phyloP scores from a whole-genome alignment of 805 yeast genomes.

The Starmerella vaccinii region DNA sequence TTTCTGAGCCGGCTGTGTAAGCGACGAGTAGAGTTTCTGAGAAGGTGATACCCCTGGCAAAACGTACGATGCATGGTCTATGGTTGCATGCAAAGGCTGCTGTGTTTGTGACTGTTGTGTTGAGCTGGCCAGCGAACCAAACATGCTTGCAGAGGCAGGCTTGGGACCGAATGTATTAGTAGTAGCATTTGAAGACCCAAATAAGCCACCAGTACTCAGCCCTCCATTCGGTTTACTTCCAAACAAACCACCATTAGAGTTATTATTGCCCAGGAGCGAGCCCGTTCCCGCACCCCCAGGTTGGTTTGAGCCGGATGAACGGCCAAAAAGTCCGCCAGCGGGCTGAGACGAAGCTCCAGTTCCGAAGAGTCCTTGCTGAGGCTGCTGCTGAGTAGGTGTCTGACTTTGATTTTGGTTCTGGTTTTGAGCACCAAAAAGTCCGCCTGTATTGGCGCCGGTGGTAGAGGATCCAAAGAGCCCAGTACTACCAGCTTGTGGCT shows the following conservation, averaged over 20 bases:
- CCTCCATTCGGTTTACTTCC: slow-evolving; percentile 2
- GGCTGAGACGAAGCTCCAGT: slow-evolving; percentile 3
- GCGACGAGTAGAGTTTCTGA: slow-evolving; percentile 24
- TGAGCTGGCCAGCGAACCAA: slow-evolving; percentile 1
- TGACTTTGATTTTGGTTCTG: slow-evolving; percentile 14
- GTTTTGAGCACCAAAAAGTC: slow-evolving; percentile 5
- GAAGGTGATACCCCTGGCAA: slow-evolving; percentile 23
- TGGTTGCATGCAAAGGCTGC: slow-evolving; percentile 20
- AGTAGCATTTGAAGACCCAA: background rate
- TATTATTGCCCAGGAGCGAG: background rate
- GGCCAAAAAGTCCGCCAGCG: slow-evolving; percentile 29
- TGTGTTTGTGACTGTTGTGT: slow-evolving; percentile 6
- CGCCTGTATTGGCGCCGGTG: background rate
- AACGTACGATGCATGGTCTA: slow-evolving; percentile 27
- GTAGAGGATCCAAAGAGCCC: background rate
- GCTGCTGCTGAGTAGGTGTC: slow-evolving; percentile 13
- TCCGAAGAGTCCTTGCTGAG: slow-evolving; percentile 24
- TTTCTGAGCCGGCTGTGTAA: slow-evolving; percentile 15
- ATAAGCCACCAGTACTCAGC: slow-evolving; percentile 7
- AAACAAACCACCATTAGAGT: slow-evolving; percentile 10
- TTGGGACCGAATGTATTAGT: background rate
- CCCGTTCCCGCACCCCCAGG: background rate
- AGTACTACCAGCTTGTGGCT: slow-evolving; percentile 1
- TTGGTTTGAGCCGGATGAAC: background rate
- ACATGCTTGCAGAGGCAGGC: background rate